Conservation (phyloP, 1,284 basidiomycete genomes). For the Ganoderma lingzhi region DNA sequence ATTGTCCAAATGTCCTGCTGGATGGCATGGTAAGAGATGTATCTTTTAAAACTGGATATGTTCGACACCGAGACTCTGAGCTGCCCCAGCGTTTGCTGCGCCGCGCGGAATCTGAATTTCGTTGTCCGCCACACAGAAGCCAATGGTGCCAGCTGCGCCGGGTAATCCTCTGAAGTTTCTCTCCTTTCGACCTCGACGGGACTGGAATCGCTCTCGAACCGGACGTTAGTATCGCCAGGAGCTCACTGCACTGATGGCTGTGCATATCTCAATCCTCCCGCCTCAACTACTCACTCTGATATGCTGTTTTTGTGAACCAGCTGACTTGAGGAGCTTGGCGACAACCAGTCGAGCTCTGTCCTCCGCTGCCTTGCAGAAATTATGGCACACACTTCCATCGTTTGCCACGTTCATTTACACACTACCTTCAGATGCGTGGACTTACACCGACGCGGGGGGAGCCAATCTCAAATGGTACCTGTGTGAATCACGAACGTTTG, state of each 20-base stretch:
- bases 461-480: neutral
- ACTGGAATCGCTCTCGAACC: constrained; percentile 1
- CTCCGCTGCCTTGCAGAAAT: neutral
- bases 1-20: neutral
- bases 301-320: neutral
- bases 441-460: neutral
- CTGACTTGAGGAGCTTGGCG: neutral
- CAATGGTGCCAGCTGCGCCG: neutral
- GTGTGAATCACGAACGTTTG: neutral
- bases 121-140: neutral
- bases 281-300: neutral
- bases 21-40: neutral
- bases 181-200: neutral
- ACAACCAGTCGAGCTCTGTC: neutral
- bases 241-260: neutral
- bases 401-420: neutral
- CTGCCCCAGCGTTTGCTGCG: neutral
- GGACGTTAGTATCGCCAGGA: neutral
- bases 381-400: neutral
- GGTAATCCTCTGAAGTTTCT: neutral
- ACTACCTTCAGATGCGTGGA: neutral
- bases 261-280: neutral
- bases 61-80: neutral
- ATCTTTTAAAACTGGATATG: neutral
- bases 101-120: neutral